Evolutionary conservation across 2,329 filamentous ascomycete genomes (phyloP), one percentile per base, ranked within the genome.

Genomic region (Aspergillus quadricinctus): DNA sequence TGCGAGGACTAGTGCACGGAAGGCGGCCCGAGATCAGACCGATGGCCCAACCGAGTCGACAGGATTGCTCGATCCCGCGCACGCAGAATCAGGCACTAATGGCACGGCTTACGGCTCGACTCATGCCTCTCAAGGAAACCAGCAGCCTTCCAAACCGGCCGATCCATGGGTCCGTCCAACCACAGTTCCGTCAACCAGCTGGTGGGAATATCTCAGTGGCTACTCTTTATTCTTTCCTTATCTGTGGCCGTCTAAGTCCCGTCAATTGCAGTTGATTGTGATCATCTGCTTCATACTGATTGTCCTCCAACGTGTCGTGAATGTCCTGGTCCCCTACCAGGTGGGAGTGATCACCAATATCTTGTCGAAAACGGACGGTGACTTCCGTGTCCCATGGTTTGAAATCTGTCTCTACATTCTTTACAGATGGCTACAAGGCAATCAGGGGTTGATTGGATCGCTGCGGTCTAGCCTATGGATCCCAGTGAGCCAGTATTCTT

Each of bases 181-280:
- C 40, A 93, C 90, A 61, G 83, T 91, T 8, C 92, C 91, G 2
- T 89, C 89, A 64, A 91, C 89, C 64, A 94, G 87, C 52, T 99
- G 94, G 94, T 96, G 89, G 86, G 92, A 97, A 70, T 99, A 99
- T 72, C 79, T 97, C 58, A 87, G 88, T 61, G 92, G 93, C 48
- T 99, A 97, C 73, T 89, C 88, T 11, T 80, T 97, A 52, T 96
- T 99, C 75, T 95, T 97, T 71, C 93, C 92, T 0, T 99, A 97
- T 70, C 84, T 97, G 57, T 99, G 94, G 94, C 94, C 94, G 0
- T 88, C 87, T 66, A 93, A 93, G 68, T 87, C 90, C 51, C 77
- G 81, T 40, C 82, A 80, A 61, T 80, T 99, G 54, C 88, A 97
- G 76, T 62, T 91, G 25, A 82, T 92, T 54, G 91, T 97, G 21